Conservation (phyloP, 805 yeast genomes). For the Torulaspora indica region DNA sequence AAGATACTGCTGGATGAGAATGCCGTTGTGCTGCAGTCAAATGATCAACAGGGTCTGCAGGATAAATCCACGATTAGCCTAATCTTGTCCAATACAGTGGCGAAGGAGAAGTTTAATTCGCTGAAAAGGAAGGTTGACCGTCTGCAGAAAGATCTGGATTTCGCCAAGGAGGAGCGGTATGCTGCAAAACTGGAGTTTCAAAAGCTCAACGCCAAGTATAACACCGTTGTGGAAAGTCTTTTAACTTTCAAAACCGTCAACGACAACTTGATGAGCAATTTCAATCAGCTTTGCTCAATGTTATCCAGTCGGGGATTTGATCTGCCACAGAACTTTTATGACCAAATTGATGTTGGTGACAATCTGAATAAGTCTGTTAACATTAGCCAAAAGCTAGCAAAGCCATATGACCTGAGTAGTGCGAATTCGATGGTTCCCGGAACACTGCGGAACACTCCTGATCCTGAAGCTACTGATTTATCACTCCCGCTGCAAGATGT, state of each 20-base stretch:
- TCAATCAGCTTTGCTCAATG: conserved; percentile 47
- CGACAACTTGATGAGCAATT: conserved; percentile 52
- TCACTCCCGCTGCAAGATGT: conserved; percentile 14
- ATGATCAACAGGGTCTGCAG: conserved; percentile 10
- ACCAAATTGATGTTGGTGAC: conserved; percentile 7
- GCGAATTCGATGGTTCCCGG: conserved; percentile 14
- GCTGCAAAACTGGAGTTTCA: conserved; percentile 37
- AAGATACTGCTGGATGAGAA: conserved; percentile 34
- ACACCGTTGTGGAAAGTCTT: conserved; percentile 58
- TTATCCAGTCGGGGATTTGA: conserved; percentile 58
- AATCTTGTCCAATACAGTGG: conserved; percentile 24
- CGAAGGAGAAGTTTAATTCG: conserved; percentile 25
- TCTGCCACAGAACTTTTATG: conserved; percentile 44
- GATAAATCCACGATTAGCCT: conserved; percentile 18
- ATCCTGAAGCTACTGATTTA: conserved; percentile 12
- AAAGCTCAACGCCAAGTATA: conserved; percentile 51
- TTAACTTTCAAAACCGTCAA: conserved; percentile 52
- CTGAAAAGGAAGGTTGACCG: conserved; percentile 37
- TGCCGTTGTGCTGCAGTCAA: conserved; percentile 13
- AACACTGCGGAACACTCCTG: conserved; percentile 10
- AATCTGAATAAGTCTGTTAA: conserved; percentile 7
- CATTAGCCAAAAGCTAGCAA: conserved; percentile 6
- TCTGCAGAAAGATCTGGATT: conserved; percentile 28
- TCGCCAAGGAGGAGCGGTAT: conserved; percentile 24
- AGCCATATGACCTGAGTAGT: conserved; percentile 11